These are phyloP conservation scores for Podospora comata DNA, from an alignment of 495 filamentous ascomycete species.

Conservation along the genomic window DNA sequence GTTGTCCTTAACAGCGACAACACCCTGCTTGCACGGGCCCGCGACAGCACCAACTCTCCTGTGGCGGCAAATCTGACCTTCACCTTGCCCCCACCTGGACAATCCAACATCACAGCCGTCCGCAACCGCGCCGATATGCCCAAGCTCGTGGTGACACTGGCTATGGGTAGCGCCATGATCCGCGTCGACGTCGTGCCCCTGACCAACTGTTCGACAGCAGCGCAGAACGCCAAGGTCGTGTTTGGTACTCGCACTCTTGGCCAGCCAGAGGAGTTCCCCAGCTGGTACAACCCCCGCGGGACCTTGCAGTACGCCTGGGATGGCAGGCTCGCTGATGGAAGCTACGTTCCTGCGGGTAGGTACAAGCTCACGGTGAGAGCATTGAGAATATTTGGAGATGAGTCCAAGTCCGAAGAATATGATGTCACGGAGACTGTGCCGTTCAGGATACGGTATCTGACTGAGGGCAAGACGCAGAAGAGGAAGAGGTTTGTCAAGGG, in stretches of 20 bases:
- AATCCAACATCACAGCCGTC: conserved; percentile 35
- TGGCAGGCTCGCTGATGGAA: conserved; percentile 43
- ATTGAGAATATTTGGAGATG: conserved; percentile 44
- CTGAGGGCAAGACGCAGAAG: conserved; percentile 2
- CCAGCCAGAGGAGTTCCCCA: conserved; percentile 35
- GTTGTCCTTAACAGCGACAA: conserved; percentile 37
- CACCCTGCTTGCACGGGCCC: conserved; percentile 35
- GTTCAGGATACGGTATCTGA: conserved; percentile 37
- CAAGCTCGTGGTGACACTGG: conserved; percentile 31
- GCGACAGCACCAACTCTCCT: conserved; percentile 32
- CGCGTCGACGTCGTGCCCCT: conserved; percentile 44
- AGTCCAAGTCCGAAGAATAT: conserved; percentile 32
- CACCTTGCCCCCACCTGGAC: conserved; percentile 37
- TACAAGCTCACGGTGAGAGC: conserved; percentile 47
- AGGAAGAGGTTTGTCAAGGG: neutral
- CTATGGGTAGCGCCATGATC: conserved; percentile 45
- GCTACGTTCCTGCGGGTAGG: conserved; percentile 39
- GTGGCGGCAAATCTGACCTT: conserved; percentile 40
- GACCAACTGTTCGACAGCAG: conserved; percentile 27
- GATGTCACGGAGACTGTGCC: conserved; percentile 36
- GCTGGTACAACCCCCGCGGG: conserved; percentile 40
- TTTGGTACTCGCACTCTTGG: conserved; percentile 42
- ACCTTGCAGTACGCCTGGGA: conserved; percentile 34
- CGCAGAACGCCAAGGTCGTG: conserved; percentile 26
- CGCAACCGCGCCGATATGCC: conserved; percentile 27